Evolutionary conservation across 768 basidiomycete genomes (phyloP), one percentile per base, ranked within the genome.

Genomic region (Podaxis rugospora): DNA sequence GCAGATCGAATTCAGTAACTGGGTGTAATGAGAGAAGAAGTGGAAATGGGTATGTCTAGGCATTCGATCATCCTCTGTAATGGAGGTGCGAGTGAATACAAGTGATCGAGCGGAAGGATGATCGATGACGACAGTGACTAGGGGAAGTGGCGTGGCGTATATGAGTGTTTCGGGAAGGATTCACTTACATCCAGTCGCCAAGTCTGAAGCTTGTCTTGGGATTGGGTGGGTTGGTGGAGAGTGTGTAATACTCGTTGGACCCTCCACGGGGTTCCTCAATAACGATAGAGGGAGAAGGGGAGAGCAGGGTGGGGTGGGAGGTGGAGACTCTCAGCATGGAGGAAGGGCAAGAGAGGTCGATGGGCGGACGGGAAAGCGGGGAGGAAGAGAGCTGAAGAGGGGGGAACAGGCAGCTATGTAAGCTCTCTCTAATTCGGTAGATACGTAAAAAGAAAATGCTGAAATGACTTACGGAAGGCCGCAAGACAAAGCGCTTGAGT

Each of bases 111-210:
- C 59, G 57, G 65, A 64, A 62, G 63, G 65, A 66, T 67, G 66
- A 51, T 37, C 62, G 52, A 65, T 53, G 63, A 63, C 49, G 64
- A 66, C 61, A 32, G 51, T 61, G 64, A 53, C 55, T 35, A 62
- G 46, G 50, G 21, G 58, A 14, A 53, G n/a, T 37, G 42, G n/a
- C 42, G 59, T 59, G 59, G 59, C n/a, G 51, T 40, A 10, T 40
- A 7, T 16, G 23, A 16, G 6, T 53, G 51, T 32, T 59, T 53
- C 50, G 42, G 59, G 59, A 37, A 59, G n/a, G 57, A 16, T 39
- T 51, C 27, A 84, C 88, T 75, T 68, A 89, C 88, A 90, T 88
- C 88, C 88, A 90, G 68, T 90, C 88, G 14, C 88, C 88, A 4
- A 81, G 74, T 65, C 88, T 78, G 71, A 89, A 90, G 65, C 76